A percentile compares a stretch with the other conserved stretches of the same genome.
Evolutionary conservation across 805 yeast species (phyloP).

Genomic region (Hyphopichia homilentoma): DNA sequence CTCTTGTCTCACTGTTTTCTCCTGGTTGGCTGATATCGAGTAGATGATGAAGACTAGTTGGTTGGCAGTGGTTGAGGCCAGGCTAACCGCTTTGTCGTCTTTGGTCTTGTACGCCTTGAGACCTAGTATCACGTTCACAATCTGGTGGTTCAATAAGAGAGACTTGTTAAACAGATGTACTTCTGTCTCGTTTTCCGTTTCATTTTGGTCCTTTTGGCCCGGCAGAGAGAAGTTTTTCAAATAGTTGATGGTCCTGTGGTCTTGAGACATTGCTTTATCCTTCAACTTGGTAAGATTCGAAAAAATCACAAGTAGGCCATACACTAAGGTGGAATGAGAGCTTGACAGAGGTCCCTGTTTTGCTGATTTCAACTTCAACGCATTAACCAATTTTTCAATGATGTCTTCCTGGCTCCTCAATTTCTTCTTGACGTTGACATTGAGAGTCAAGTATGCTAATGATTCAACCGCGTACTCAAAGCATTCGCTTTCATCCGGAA

Average conservation of each 20-base stretch:
- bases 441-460: conserved; percentile 46
- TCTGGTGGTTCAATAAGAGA: conserved; percentile 20
- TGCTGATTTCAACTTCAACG: conserved; percentile 4
- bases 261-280: conserved; percentile 21
- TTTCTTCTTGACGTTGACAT: conserved; percentile 23
- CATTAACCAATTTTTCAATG: conserved; percentile 17
- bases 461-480: conserved; percentile 38
- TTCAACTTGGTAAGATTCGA: conserved; percentile 35
- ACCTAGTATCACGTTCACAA: conserved; percentile 14
- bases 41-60: conserved; percentile 31
- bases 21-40: conserved; percentile 28
- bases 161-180: conserved; percentile 30
- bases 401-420: conserved; percentile 33
- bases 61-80: conserved; percentile 9
- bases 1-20: conserved; percentile 23
- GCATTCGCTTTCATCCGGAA: conserved; percentile 3
- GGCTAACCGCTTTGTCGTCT: conserved; percentile 7
- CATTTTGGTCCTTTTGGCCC: conserved; percentile 15
- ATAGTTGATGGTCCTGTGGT: conserved; percentile 29
- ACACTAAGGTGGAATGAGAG: conserved; percentile 18
- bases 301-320: conserved; percentile 41
- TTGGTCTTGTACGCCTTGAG: conserved; percentile 13
- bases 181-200: conserved; percentile 17
- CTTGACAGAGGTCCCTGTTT: no score
- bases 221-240: conserved; percentile 37